These are phyloP conservation scores for Hortaea sp. DNA, from an alignment of 2,329 filamentous ascomycete genomes.

Conservation along the genomic window DNA sequence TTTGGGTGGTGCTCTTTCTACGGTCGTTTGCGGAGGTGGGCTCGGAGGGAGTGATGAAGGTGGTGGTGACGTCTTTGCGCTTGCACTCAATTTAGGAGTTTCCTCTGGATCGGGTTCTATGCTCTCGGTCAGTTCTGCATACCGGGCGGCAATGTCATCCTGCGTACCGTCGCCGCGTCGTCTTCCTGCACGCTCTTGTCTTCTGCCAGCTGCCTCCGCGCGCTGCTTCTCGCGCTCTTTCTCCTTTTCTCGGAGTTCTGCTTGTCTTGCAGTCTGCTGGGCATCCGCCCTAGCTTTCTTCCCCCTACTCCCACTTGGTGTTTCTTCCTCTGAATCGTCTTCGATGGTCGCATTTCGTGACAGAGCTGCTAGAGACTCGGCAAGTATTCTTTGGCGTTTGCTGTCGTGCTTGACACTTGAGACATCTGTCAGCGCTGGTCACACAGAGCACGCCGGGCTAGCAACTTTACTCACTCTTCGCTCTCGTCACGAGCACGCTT, in stretches of 20 bases:
- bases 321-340: constrained; percentile 65
- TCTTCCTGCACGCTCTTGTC: constrained; percentile 72
- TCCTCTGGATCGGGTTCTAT: constrained; percentile 45
- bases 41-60: constrained; percentile 33
- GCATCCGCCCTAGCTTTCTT: constrained; percentile 39
- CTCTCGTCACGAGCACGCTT: constrained; percentile 86
- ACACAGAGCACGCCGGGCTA: no score
- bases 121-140: background rate
- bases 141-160: constrained; percentile 3
- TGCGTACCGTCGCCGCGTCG: constrained; percentile 67
- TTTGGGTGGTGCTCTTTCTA: constrained; percentile 44
- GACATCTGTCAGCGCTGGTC: no score
- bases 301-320: constrained; percentile 11
- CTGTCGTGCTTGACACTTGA: constrained; percentile 56
- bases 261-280: constrained; percentile 46
- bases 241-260: constrained; percentile 52
- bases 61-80: constrained; percentile 27
- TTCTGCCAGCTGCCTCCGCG: constrained; percentile 64
- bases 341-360: constrained; percentile 38
- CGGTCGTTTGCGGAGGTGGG: constrained; percentile 25
- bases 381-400: constrained; percentile 78
- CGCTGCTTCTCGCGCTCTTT: constrained; percentile 63
- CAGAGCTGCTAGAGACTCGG: constrained; percentile 51
- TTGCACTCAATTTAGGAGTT: constrained; percentile 36
- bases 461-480: constrained; percentile 64